Evolutionary conservation across 768 basidiomycete genomes (phyloP).

Genomic region (Lyophyllum semitale): DNA sequence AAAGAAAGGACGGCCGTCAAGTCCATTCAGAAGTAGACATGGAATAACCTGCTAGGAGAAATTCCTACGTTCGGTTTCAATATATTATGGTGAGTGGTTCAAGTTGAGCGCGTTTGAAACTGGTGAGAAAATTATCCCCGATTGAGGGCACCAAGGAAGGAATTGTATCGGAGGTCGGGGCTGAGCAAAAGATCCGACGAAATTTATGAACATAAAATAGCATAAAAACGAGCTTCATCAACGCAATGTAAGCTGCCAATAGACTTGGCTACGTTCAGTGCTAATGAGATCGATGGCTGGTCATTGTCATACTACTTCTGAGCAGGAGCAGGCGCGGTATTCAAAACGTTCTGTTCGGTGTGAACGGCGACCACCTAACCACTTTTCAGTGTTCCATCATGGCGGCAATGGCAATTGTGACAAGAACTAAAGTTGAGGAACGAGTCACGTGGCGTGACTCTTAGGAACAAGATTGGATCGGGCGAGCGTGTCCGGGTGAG

Average conservation of each 20-base stretch:
- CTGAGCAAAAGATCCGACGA: constrained; percentile 11
- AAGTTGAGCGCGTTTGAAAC: background rate
- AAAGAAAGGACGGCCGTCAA: too few relatives aligned
- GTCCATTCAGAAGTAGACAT: too few relatives aligned
- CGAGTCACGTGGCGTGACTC: background rate
- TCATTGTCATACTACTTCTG: too few relatives aligned
- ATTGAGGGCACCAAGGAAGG: background rate
- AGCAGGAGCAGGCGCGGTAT: too few relatives aligned
- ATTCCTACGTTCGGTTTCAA: background rate
- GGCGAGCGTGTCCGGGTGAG: constrained; percentile 11
- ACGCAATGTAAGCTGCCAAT: background rate
- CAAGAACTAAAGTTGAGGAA: background rate
- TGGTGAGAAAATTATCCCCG: background rate
- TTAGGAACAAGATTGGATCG: constrained; percentile 3
- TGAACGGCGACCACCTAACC: too few relatives aligned
- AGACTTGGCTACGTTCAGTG: too few relatives aligned
- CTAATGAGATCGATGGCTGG: background rate
- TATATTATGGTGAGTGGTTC: background rate
- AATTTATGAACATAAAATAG: background rate
- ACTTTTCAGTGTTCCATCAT: background rate
- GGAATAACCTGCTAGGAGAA: too few relatives aligned
- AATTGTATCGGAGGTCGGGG: constrained; percentile 5
- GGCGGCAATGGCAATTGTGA: background rate
- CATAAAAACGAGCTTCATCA: background rate
- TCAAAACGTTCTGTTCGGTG: too few relatives aligned